Conservation (phyloP, 106 monocot genomes). For the Chionographis japonica region DNA sequence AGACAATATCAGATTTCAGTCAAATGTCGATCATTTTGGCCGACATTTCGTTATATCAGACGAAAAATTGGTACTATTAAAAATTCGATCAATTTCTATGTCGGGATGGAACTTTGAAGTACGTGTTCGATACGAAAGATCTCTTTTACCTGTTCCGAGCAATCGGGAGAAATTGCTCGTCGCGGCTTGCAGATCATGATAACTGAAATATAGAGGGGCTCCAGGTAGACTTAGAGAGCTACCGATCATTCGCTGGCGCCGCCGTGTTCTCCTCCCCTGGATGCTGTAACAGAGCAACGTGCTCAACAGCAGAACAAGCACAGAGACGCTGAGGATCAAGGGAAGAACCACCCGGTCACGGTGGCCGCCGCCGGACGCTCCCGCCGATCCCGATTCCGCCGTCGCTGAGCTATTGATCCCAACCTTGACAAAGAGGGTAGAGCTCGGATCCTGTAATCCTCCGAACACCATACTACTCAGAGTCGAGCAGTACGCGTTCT, state of each 20-base stretch:
- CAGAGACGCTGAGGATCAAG: conserved; percentile 26
- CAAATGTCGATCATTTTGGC: no score
- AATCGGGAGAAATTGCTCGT: conserved; percentile 34
- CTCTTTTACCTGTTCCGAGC: conserved; percentile 35
- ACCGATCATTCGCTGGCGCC: background rate
- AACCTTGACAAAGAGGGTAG: conserved; percentile 29
- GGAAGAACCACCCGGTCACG: conserved; percentile 20
- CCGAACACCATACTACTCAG: conserved; percentile 32
- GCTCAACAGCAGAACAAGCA: conserved; percentile 16
- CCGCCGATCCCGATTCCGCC: background rate
- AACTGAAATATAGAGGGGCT: conserved; percentile 26
- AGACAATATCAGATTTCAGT: no score
- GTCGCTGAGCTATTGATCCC: conserved; percentile 2
- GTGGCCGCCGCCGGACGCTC: background rate
- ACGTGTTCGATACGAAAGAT: no score
- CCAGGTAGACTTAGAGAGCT: conserved; percentile 24
- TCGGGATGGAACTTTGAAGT: no score
- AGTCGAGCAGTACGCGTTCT: conserved; percentile 27
- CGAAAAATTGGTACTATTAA: no score
- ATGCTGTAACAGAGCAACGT: conserved; percentile 15
- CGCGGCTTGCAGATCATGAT: conserved; percentile 29
- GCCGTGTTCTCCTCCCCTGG: conserved; percentile 7
- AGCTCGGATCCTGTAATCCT: conserved; percentile 38
- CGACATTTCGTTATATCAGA: no score
- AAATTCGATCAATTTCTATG: no score